These are phyloP conservation scores for Plasmopara muralis DNA, from an alignment of 352 stramenopile genomes.

Conservation along the genomic window DNA sequence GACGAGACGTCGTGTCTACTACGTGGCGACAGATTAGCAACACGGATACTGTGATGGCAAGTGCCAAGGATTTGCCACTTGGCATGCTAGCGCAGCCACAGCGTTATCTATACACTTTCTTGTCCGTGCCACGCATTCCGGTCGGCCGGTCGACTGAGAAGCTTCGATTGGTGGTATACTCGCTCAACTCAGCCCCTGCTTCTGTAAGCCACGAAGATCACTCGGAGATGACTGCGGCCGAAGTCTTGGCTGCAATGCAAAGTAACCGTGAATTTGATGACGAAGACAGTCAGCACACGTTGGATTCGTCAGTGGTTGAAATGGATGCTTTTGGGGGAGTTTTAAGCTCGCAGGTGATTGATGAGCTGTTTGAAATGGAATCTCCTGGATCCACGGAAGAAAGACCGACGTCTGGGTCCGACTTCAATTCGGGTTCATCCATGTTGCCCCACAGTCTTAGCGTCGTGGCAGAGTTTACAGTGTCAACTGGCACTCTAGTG, in stretches of 20 bases:
- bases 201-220: conserved; percentile 45
- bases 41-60: conserved; percentile 68
- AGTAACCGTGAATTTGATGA: conserved; percentile 32
- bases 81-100: conserved; percentile 22
- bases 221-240: conserved; percentile 68
- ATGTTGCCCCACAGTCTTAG: conserved; percentile 25
- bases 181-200: conserved; percentile 31
- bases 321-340: conserved; percentile 28
- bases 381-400: conserved; percentile 47
- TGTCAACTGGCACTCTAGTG: conserved; percentile 59
- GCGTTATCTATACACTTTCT: conserved; percentile 72
- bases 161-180: conserved; percentile 73
- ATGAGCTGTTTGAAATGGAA: conserved; percentile 78
- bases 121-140: conserved; percentile 72
- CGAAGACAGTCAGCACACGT: conserved; percentile 36
- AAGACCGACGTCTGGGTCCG: conserved; percentile 20
- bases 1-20: conserved; percentile 25
- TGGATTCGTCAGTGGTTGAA: conserved; percentile 49
- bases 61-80: conserved; percentile 38
- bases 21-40: conserved; percentile 73
- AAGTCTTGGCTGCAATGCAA: conserved; percentile 65
- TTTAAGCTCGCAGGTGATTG: conserved; percentile 50
- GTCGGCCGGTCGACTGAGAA: conserved; percentile 52
- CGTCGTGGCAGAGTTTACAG: conserved; percentile 73
- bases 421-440: conserved; percentile 26